Evolutionary conservation across 148 eudicot genomes (phyloP).

Genomic region (Amaranthus hypochondriacus): DNA sequence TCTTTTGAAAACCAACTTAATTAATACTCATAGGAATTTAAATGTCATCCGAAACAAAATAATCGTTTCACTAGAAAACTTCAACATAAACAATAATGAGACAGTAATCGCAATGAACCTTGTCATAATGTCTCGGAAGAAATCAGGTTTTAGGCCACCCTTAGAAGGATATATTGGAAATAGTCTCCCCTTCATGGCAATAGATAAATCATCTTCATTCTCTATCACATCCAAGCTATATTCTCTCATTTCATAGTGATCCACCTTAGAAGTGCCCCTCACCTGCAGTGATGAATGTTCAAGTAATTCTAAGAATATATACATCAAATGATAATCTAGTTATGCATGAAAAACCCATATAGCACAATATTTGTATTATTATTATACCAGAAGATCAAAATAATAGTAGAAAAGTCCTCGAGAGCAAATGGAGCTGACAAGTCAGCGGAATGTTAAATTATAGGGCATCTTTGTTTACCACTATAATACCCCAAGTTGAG

Average conservation of each 20-base stretch:
- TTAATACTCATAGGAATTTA: too few relatives aligned
- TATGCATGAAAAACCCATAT: not conserved
- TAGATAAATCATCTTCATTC: constrained; percentile 52
- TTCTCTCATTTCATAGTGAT: constrained; percentile 88
- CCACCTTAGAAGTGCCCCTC: constrained; percentile 47
- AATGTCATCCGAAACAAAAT: not conserved
- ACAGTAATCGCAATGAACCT: constrained; percentile 43
- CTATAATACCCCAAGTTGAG: too few relatives aligned
- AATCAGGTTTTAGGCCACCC: constrained; percentile 67
- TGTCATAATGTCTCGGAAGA: constrained; percentile 56
- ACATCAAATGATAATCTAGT: not conserved
- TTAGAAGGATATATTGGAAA: constrained; percentile 88
- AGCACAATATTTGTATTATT: too few relatives aligned
- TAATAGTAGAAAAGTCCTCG: not conserved
- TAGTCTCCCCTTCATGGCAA: constrained; percentile 50
- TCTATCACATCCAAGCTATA: constrained; percentile 69
- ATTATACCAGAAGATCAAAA: too few relatives aligned
- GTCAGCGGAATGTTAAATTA: not conserved
- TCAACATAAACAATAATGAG: constrained; percentile 2
- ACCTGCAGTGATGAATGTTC: constrained; percentile 41
- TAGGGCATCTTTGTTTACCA: too few relatives aligned
- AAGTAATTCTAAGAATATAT: constrained; percentile 5
- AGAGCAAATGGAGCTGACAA: not conserved
- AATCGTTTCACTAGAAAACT: not conserved
- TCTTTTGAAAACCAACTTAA: not conserved